Base-by-base conservation (phyloP, 108 stramenopile species). In the Nitzschia palea region DNA sequence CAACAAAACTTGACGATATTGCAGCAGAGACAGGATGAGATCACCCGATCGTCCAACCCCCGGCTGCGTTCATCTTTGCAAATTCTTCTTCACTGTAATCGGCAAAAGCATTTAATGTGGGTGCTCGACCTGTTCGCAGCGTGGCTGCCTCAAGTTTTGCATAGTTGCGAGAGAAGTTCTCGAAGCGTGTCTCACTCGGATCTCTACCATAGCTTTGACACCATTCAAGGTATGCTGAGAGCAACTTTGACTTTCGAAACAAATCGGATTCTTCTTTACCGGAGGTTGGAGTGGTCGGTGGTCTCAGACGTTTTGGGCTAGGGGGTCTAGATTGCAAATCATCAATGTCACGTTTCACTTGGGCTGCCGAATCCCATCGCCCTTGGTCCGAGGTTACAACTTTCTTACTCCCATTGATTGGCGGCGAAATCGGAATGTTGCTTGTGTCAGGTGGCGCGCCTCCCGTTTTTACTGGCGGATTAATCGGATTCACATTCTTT, bases 1-100 rank as follows among this genome's bases (percentile, higher is more conserved):
- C n/a, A n/a, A n/a, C n/a, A n/a, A n/a, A n/a, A n/a, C n/a, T n/a
- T n/a, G n/a, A n/a, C n/a, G n/a, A n/a, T n/a, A n/a, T n/a, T n/a
- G n/a, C n/a, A n/a, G n/a, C n/a, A n/a, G n/a, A n/a, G n/a, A n/a
- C n/a, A n/a, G n/a, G n/a, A n/a, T n/a, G n/a, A n/a, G n/a, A n/a
- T n/a, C n/a, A n/a, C n/a, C n/a, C n/a, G n/a, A n/a, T n/a, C n/a
- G n/a, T n/a, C n/a, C n/a, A n/a, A n/a, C n/a, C n/a, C n/a, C n/a
- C n/a, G n/a, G n/a, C n/a, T n/a, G n/a, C 47, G n/a, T 48, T 48
- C 18, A 48, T 48, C 18, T 20, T 48, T 4, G 9, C 47, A 48
- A 48, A 48, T 48, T 48, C 47, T 20, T 48, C 47, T 48, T 48
- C 47, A 20, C 47, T 48, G 47, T 48, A 48, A 20, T 48, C 47